A percentile compares a stretch with the other conserved stretches of the same genome.
These are phyloP conservation scores for Capronia coronata DNA, from an alignment of 2,329 filamentous ascomycete species.

Conservation along the genomic window DNA sequence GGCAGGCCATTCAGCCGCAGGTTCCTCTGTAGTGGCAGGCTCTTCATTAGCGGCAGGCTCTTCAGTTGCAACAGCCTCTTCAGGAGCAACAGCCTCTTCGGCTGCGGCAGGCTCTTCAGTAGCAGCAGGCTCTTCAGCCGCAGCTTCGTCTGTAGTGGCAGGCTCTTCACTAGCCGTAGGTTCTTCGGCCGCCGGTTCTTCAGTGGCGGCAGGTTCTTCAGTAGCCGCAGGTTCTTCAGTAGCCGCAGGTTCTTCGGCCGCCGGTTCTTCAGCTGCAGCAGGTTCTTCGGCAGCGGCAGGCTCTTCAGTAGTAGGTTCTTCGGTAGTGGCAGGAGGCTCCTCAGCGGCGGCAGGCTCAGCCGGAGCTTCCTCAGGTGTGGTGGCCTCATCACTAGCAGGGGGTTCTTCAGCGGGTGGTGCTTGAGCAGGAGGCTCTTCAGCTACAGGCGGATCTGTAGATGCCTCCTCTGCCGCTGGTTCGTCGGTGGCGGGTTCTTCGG, in stretches of 20 bases:
- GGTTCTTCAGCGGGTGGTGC: slow-evolving; percentile 19
- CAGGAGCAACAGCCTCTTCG: slow-evolving; percentile 10
- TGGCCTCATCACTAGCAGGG: no score
- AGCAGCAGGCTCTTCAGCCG: slow-evolving; percentile 1
- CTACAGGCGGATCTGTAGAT: slow-evolving; percentile 1
- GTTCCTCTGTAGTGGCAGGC: slow-evolving; percentile 1
- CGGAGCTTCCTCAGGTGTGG: neutral
- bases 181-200: slow-evolving; percentile 9
- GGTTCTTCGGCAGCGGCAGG: slow-evolving; percentile 9
- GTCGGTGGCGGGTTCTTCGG: slow-evolving; percentile 1
- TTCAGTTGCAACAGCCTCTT: slow-evolving; percentile 9
- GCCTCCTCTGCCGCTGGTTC: slow-evolving; percentile 2
- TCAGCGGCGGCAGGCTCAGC: slow-evolving; percentile 3
- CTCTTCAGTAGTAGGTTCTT: slow-evolving; percentile 13
- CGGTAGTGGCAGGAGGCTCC: slow-evolving; percentile 6
- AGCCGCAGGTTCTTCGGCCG: slow-evolving; percentile 13
- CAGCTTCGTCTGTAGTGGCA: neutral
- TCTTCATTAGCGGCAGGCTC: slow-evolving; percentile 3
- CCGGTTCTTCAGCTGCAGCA: slow-evolving; percentile 11
- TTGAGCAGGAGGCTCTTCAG: slow-evolving; percentile 17
- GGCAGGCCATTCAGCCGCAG: slow-evolving; percentile 1
- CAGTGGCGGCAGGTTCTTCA: slow-evolving; percentile 9
- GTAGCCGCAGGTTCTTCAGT: slow-evolving; percentile 5
- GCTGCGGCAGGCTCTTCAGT: slow-evolving; percentile 6
- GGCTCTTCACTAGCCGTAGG: neutral